phyloP scores from a whole-genome alignment of 129 eudicot genomes.

The carrot (Daucus carota) region DH1_v3.0 NC_030389.2:31016001-31016500 shows the following conservation, averaged over 20 bases:
- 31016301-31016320: conserved; percentile 9
- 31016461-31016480: conserved; percentile 34
- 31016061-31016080: conserved; percentile 5
- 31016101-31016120: not conserved
- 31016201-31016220: conserved; percentile 4
- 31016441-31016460: conserved; percentile 28
- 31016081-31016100: not conserved
- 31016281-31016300: not conserved
- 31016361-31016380: conserved; percentile 18
- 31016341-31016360: conserved; percentile 23
- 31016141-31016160: not conserved
- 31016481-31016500: conserved; percentile 31
- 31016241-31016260: conserved; percentile 5
- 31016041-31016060: conserved; percentile 2
- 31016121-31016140: not conserved
- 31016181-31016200: not conserved
- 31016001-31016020: conserved; percentile 6
- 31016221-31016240: conserved; percentile 9
- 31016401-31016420: conserved; percentile 33
- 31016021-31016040: conserved; percentile 8
- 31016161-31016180: conserved; percentile 7
- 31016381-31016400: conserved; percentile 25
- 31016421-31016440: conserved; percentile 27
- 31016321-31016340: conserved; percentile 26
- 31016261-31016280: conserved; percentile 6